These are phyloP conservation scores for Fomitopsis betulina DNA, from an alignment of 1,284 basidiomycete genomes.

Conservation along the genomic window DNA sequence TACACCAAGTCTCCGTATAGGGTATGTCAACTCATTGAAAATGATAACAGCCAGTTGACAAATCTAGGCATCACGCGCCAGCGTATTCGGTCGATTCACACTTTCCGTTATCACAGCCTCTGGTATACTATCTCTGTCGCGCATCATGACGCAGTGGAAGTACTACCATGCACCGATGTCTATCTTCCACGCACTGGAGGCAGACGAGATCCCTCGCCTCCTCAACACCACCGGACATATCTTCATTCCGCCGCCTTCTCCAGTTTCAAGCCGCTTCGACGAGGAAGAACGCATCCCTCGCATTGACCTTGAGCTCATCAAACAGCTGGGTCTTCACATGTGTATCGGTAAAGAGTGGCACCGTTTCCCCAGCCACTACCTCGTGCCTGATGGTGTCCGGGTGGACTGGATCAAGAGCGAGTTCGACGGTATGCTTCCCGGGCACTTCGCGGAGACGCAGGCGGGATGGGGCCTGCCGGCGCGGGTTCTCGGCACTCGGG, in stretches of 20 bases:
- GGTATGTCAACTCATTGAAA: constrained; percentile 40
- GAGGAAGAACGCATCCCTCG: constrained; percentile 48
- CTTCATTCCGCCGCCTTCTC: constrained; percentile 33
- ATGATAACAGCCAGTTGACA: constrained; percentile 3
- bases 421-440: constrained; percentile 87
- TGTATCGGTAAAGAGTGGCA: constrained; percentile 97
- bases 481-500: constrained; percentile 57
- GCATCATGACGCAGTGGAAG: constrained; percentile 76
- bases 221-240: constrained; percentile 70
- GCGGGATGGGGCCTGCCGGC: constrained; percentile 47
- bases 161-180: constrained; percentile 93
- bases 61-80: constrained; percentile 67
- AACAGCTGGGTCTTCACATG: constrained; percentile 70
- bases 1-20: constrained; percentile 80
- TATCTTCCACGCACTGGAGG: constrained; percentile 70
- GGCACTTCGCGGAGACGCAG: constrained; percentile 56
- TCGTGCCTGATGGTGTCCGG: constrained; percentile 79
- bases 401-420: constrained; percentile 88
- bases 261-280: constrained; percentile 24
- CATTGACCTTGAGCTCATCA: constrained; percentile 69
- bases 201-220: constrained; percentile 75
- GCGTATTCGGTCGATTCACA: constrained; percentile 76
- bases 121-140: constrained; percentile 69
- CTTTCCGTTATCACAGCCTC: constrained; percentile 63
- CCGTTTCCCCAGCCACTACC: constrained; percentile 88